These are phyloP conservation scores for Xerophyta viscosa DNA, from an alignment of 106 monocot species.

Conservation along the genomic window DNA sequence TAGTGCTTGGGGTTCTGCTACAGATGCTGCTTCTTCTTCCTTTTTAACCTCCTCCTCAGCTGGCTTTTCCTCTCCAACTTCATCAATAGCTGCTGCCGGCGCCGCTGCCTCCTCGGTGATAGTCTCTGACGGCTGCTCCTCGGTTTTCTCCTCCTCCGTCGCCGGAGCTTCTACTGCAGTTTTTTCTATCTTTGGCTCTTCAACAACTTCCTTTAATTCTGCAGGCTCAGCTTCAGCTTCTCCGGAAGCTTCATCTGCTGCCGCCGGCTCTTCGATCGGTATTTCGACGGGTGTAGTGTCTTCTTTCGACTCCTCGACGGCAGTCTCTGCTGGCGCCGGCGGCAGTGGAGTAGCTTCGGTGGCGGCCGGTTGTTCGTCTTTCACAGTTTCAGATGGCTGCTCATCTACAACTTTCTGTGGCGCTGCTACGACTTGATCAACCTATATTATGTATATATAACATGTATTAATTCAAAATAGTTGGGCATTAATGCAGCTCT, in stretches of 20 bases:
- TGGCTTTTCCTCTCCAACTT: not conserved
- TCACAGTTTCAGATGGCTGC: not conserved
- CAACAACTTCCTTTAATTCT: not conserved
- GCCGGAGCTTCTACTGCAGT: not conserved
- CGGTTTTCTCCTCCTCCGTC: not conserved
- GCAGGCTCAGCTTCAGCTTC: not conserved
- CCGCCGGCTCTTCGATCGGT: no score
- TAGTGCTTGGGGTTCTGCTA: constrained; percentile 1
- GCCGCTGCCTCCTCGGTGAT: not conserved
- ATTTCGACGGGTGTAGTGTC: no score
- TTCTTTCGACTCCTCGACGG: no score
- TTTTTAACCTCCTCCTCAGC: not conserved
- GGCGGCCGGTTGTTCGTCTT: no score
- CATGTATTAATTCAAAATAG: no score
- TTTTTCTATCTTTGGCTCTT: not conserved
- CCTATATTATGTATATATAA: constrained; percentile 2
- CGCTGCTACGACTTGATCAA: constrained; percentile 16
- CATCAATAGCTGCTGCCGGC: not conserved
- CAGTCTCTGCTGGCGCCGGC: no score
- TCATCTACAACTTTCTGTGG: constrained; percentile 8
- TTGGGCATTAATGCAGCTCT: no score
- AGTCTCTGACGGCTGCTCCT: not conserved
- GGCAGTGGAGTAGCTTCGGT: no score
- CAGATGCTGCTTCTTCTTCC: not conserved
- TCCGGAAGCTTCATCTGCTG: no score